A percentile compares a stretch with the other conserved stretches of the same genome.
Conservation (phyloP, 371 early-diverging fungal species). For the Rhizopus delemar region DNA sequence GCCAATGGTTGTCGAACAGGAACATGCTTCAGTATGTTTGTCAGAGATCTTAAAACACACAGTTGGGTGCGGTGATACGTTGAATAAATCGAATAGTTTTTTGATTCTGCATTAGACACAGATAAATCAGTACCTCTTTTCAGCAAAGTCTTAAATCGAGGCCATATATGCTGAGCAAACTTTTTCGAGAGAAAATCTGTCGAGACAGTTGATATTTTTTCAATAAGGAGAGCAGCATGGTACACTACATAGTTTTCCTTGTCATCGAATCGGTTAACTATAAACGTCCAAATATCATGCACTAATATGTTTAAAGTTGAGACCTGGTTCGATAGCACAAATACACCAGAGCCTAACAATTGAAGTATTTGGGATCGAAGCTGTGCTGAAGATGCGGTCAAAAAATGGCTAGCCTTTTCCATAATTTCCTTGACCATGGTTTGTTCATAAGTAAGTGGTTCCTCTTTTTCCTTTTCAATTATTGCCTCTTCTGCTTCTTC, state of each 20-base stretch:
- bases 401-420: conserved; percentile 48
- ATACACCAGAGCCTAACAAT: conserved; percentile 39
- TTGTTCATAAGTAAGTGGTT: conserved; percentile 33
- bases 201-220: conserved; percentile 32
- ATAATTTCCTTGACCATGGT: conserved; percentile 47
- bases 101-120: conserved; percentile 5
- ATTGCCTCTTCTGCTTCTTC: conserved; percentile 6
- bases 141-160: conserved; percentile 37
- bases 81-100: conserved; percentile 40
- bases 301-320: conserved; percentile 51
- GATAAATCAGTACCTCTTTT: conserved; percentile 15
- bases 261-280: conserved; percentile 53
- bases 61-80: conserved; percentile 35
- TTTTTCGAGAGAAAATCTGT: conserved; percentile 54
- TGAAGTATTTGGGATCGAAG: conserved; percentile 51
- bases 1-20: conserved; percentile 26
- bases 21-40: conserved; percentile 25
- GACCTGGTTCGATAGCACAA: conserved; percentile 32
- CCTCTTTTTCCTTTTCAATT: conserved; percentile 6
- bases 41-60: conserved; percentile 35
- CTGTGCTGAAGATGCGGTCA: conserved; percentile 53
- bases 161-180: conserved; percentile 55
- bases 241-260: conserved; percentile 51
- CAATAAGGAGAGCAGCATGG: conserved; percentile 45
- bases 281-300: conserved; percentile 56